phyloP scores from a whole-genome alignment of 192 early-diverging fungal species.

The Nowakowskiella sp. region DNA sequence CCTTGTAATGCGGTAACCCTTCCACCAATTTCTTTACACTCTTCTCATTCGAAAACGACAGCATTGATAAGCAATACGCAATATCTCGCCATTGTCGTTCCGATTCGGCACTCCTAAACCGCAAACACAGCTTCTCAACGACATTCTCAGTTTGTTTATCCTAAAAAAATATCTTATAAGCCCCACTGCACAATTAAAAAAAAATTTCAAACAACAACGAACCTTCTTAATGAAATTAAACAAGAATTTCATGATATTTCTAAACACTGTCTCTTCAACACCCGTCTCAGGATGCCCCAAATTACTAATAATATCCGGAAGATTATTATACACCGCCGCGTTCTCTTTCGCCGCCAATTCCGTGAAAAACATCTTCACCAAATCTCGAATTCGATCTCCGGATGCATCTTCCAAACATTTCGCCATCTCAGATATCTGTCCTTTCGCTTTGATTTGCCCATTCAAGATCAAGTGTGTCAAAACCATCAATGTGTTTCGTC shows the following conservation, averaged over 20 bases:
- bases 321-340: conserved; percentile 92
- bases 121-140: conserved; percentile 90
- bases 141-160: conserved; percentile 93
- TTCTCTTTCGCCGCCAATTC: conserved; percentile 95
- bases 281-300: conserved; percentile 55
- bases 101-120: conserved; percentile 77
- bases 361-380: conserved; percentile 92
- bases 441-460: conserved; percentile 99
- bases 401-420: conserved; percentile 78
- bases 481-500: conserved; percentile 98
- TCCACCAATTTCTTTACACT: conserved; percentile 80
- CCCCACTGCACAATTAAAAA: not conserved
- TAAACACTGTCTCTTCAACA: conserved; percentile 77
- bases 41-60: conserved; percentile 83
- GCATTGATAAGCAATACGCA: conserved; percentile 79
- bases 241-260: conserved; percentile 88
- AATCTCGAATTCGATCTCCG: conserved; percentile 66
- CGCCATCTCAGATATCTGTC: conserved; percentile 96
- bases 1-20: conserved; percentile 72
- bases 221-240: conserved; percentile 89
- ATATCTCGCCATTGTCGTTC: conserved; percentile 86
- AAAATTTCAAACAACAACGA: conserved; percentile 10
- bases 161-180: conserved; percentile 37
- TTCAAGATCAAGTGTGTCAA: conserved; percentile 95
- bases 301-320: conserved; percentile 96